These are phyloP conservation scores for Venturia oleaginea DNA, from an alignment of 2,329 filamentous ascomycete genomes.

Conservation along the genomic window DNA sequence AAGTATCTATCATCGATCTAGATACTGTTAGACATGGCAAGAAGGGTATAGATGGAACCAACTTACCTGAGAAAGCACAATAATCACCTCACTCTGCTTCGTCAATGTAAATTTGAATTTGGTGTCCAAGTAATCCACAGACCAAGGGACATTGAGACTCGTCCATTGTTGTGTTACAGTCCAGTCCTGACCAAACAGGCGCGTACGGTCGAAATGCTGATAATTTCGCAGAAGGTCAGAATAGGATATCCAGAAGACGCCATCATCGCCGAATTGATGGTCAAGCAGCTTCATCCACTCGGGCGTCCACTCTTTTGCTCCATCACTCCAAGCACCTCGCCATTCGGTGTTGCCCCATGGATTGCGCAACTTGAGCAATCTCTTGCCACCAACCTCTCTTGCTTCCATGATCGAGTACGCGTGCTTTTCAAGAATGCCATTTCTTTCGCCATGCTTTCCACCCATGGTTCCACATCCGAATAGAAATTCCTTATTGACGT, in stretches of 20 bases:
- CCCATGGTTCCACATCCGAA: slow-evolving; percentile 64
- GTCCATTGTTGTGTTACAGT: slow-evolving; percentile 54
- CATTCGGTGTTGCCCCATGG: slow-evolving; percentile 77
- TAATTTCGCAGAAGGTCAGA: slow-evolving; percentile 49
- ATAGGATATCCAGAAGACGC: slow-evolving; percentile 55
- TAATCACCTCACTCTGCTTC: slow-evolving; percentile 44
- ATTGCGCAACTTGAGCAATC: slow-evolving; percentile 58
- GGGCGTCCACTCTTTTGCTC: slow-evolving; percentile 75
- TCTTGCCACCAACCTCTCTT: slow-evolving; percentile 51
- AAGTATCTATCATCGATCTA: slow-evolving; percentile 52
- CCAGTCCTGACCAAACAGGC: slow-evolving; percentile 53
- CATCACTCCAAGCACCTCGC: slow-evolving; percentile 74
- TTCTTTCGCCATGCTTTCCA: slow-evolving; percentile 50
- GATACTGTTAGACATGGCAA: background rate
- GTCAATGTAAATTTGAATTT: slow-evolving; percentile 48
- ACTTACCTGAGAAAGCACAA: slow-evolving; percentile 44
- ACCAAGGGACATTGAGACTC: slow-evolving; percentile 50
- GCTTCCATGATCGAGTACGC: slow-evolving; percentile 52
- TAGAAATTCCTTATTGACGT: slow-evolving; percentile 71
- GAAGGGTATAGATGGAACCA: background rate
- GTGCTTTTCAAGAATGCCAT: slow-evolving; percentile 38
- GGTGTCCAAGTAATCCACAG: slow-evolving; percentile 51
- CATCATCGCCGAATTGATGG: slow-evolving; percentile 70
- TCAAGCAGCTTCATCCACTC: slow-evolving; percentile 65
- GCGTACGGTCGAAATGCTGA: slow-evolving; percentile 51